Conservation (phyloP, 805 yeast species). For the Saccharomycopsis oosterbeekiorum region DNA sequence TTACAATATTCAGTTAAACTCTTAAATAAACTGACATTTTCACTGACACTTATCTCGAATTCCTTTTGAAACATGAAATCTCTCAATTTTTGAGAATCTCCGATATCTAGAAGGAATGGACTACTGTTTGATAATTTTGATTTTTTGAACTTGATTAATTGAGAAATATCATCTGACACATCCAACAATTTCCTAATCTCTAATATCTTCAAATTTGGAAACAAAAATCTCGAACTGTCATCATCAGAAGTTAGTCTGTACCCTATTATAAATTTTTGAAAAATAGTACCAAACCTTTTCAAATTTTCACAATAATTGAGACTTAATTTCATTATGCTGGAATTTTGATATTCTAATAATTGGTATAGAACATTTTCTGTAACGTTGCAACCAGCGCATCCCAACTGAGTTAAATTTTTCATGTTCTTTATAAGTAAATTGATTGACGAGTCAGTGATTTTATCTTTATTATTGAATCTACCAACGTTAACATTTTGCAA, state of each 20-base stretch:
- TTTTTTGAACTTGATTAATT: not conserved
- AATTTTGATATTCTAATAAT: conserved; percentile 45
- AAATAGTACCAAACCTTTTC: not conserved
- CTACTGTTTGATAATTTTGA: not conserved
- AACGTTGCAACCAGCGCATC: conserved; percentile 80
- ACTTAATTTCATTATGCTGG: conserved; percentile 51
- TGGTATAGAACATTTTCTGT: conserved; percentile 78
- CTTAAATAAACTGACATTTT: not conserved
- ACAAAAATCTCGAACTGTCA: conserved; percentile 43
- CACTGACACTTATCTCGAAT: not conserved
- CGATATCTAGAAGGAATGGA: not conserved
- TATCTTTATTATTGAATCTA: conserved; percentile 56
- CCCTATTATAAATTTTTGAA: not conserved
- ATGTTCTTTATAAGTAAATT: conserved; percentile 48
- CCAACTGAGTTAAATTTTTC: conserved; percentile 51
- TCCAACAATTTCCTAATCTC: conserved; percentile 50
- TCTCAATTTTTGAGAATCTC: not conserved
- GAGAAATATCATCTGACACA: not conserved
- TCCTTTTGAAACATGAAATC: not conserved
- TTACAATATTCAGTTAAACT: not conserved
- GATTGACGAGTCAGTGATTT: conserved; percentile 63
- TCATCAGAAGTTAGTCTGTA: conserved; percentile 32
- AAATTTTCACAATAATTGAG: conserved; percentile 60
- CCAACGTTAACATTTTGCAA: conserved; percentile 67
- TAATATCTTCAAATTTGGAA: conserved; percentile 56